Evolutionary conservation across 352 stramenopile genomes (phyloP), one percentile per base, ranked within the genome.

Genomic region (Globisporangium rhizosaccharum): DNA sequence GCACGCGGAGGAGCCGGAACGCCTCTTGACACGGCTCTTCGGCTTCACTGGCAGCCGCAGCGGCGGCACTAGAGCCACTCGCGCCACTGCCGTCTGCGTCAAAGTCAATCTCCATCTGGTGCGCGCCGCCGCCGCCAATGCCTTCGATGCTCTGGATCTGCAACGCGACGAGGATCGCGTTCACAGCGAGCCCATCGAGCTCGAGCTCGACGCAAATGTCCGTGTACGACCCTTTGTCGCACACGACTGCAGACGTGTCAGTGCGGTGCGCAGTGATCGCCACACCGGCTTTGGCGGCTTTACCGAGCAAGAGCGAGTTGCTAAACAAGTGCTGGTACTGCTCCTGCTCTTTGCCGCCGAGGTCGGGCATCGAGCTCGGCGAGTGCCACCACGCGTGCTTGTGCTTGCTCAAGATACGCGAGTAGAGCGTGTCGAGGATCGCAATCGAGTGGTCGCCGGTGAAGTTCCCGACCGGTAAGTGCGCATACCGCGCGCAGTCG

Each of bases 331-430:
- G 67, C 25, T 88, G 85, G 59, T 96, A 91, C 51, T 97, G 82
- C 68, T 95, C 92, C 64, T 83, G 88, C 57, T 94, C 79, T 23
- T 77, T 73, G 0, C 84, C 81, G 47, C 96, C 96, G 15, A 99
- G 68, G 71, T 98, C 95, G 2, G 95, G 95, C 12, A 82, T 59
- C 12, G 89, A 89, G 17, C 84, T 80, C 9, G 82, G 71, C 36
- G 90, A 98, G 42, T 97, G 96, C 97, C 97, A 99, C 66, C 97
- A 94, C 18, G 99, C 33, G 62, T 98, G 92, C 59, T 97, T 90
- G 71, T 97, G 94, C 65, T 96, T 96, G 44, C 70, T 70, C 49
- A 99, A 74, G 25, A 96, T 82, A 23, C 97, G 83, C 12, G 78
- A 88, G 65, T 98, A 98, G 28, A 98, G 65, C 0, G 97, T 93